Evolutionary conservation across 306 rosid species (phyloP), one percentile per base, ranked within the genome.

Genomic region (Prunus mongolica): DNA sequence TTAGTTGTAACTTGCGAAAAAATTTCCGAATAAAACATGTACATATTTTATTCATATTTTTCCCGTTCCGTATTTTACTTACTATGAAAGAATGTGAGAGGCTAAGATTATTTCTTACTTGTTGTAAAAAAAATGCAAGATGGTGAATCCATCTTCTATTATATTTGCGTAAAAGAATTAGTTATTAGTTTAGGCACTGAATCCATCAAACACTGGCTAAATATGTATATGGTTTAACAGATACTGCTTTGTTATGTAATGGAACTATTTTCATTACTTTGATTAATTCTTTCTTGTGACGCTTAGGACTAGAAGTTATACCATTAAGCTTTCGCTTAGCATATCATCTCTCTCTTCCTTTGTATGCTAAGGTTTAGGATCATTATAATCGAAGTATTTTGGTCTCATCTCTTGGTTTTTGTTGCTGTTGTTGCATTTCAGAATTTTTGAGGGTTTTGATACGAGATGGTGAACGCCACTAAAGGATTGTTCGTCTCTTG

Each of bases 401-500:
- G 41, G 41, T 65, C 50, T 32, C 12, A 70, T 56, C 50, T 60
- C 41, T 30, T 78, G 55, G 75, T 75, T 76, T 57, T 46, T 18
- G 24, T 68, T 72, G 54, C 50, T 67, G 65, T 28, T 80, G 30
- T 78, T 76, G 86, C 84, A 75, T 74, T 58, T 68, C 3, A 46
- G 38, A 71, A 41, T 22, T 63, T 34, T 32, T 25, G n/a, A 56
- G 54, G 65, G 58, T 71, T 32, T 78, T 34, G 65, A 12, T 54
- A 15, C 70, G 65, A 18, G 13, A 87, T 85, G 91, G 91, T 87
- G 15, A 85, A 80, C 50, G 89, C 91, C 45, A 85, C 78, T 41
- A 85, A 83, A 81, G 89, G 91, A 61, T 34, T 85, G 24, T 83
- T 83, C 70, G 76, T 87, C 79, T 83, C 91, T 78, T 83, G 91